Evolutionary conservation across 2,329 filamentous ascomycete species (phyloP), one percentile per base, ranked within the genome.

Genomic region (Talaromyces sp.): DNA sequence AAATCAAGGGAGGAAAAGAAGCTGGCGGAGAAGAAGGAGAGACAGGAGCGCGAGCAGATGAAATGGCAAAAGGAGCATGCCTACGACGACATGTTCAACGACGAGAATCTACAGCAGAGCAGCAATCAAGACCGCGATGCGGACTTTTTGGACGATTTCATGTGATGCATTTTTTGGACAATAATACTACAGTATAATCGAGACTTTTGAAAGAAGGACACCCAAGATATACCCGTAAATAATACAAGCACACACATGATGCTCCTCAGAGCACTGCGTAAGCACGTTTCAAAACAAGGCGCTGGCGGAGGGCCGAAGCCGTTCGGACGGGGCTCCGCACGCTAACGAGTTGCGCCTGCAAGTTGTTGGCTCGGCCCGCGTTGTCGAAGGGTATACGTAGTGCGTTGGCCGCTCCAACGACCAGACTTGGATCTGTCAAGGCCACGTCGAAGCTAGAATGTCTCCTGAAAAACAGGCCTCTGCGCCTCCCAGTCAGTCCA

Each of bases 41-140:
- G 72, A 56, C 88, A 92, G 75, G 91, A 97, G 79, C 84, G 91
- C 66, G 90, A 91, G 76, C 89, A 96, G 76, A 85, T 93, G 78
- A 96, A 96, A 75, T 96, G 88, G 83, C 91, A 96, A 77, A 95
- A 95, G 78, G 92, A 96, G n/a, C 93, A 99, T 77, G 93, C 93
- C 1, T 99, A 99, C 75, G 95, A 98, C 72, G 92, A 96, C 54
- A 77, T 97, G 59, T 92, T 96, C 75, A 86, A 85, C 4, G 92
- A 96, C 59, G 91, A 96, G 62, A 89, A 90, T 69, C 83, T 96
- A 79, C 86, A 86, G 51, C 78, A 76, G 25, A 86, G 87, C 60
- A 96, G 88, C 78, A 99, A 99, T 76, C 91, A 97, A 77, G 87
- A 96, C 71, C 85, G 92, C 15, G 82, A 84, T 65, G 85, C 87